Conservation (phyloP, 2,329 filamentous ascomycete species). For the Pseudocercospora fuligena region DNA sequence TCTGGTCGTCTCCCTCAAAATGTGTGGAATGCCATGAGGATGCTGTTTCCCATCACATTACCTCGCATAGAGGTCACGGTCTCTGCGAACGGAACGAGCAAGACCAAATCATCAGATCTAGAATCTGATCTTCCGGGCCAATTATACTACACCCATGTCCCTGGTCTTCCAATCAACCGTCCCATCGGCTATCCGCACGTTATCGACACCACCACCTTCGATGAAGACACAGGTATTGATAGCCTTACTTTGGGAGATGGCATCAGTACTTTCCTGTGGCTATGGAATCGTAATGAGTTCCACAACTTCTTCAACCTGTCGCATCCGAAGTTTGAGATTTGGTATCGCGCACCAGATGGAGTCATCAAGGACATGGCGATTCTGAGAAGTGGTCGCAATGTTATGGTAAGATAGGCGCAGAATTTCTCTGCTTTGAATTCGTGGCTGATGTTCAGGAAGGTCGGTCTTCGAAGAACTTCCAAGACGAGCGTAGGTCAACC, state of each 20-base stretch:
- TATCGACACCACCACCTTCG: slow-evolving; percentile 1
- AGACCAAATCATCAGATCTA: background rate
- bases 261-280: slow-evolving; percentile 13
- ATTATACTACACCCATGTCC: background rate
- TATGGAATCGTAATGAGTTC: slow-evolving; percentile 11
- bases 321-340: slow-evolving; percentile 4
- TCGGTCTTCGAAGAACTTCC: background rate
- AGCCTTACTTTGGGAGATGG: slow-evolving; percentile 3
- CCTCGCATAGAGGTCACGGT: slow-evolving; percentile 2
- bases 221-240: slow-evolving; percentile 1
- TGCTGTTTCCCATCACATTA: background rate
- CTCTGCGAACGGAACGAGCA: background rate
- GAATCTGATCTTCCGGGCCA: background rate
- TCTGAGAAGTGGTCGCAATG: background rate
- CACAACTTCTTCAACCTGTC: slow-evolving; percentile 11
- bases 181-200: slow-evolving; percentile 12
- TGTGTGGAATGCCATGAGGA: background rate
- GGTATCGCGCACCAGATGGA: slow-evolving; percentile 5
- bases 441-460: background rate
- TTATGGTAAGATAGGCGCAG: background rate
- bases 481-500: background rate
- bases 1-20: background rate
- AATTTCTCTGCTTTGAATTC: background rate
- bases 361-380: slow-evolving; percentile 15
- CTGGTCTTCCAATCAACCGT: background rate